These are phyloP conservation scores for Penicillium coprophilum DNA, from an alignment of 495 filamentous ascomycete species.

Conservation along the genomic window DNA sequence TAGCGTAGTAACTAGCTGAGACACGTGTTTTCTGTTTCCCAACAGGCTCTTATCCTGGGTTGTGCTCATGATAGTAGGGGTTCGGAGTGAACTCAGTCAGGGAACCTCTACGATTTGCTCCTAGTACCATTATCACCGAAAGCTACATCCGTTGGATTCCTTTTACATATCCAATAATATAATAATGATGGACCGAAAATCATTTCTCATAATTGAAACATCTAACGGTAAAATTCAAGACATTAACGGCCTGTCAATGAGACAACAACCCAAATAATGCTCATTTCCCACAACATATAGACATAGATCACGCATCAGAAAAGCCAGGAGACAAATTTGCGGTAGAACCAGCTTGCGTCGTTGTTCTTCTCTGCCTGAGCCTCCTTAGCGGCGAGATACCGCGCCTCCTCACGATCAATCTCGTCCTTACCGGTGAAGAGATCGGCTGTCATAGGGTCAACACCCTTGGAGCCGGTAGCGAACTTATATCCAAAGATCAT, in stretches of 20 bases:
- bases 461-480: conserved; percentile 43
- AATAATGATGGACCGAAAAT: neutral
- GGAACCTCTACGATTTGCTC: no score
- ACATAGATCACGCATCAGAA: conserved; percentile 43
- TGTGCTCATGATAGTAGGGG: no score
- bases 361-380: conserved; percentile 42
- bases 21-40: no score
- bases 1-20: no score
- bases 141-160: neutral
- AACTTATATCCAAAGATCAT: neutral
- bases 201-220: neutral
- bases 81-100: no score
- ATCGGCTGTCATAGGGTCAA: conserved; percentile 57
- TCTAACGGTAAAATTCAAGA: neutral
- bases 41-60: no score
- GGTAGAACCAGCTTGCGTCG: conserved; percentile 55
- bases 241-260: neutral
- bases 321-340: conserved; percentile 63
- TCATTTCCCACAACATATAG: neutral
- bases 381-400: conserved; percentile 58
- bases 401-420: conserved; percentile 72
- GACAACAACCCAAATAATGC: neutral
- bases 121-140: no score
- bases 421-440: conserved; percentile 69
- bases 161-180: conserved; percentile 42